A percentile compares a stretch with the other conserved stretches of the same genome.
These are phyloP conservation scores for Dipodascus geniculatus DNA, from an alignment of 805 yeast genomes.

Conservation along the genomic window DNA sequence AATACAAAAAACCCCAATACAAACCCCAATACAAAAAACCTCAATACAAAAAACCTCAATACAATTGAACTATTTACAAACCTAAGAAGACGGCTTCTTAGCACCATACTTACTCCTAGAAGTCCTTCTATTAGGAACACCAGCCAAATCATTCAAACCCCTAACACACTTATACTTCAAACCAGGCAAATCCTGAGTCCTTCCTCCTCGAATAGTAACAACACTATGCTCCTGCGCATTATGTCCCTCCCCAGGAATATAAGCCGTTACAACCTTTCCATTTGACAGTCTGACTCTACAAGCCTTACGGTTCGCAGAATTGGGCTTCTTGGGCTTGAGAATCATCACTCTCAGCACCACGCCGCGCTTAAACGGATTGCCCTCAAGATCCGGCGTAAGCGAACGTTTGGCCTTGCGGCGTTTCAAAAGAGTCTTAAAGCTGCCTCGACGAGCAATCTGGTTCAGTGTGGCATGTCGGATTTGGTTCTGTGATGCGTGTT, in stretches of 20 bases:
- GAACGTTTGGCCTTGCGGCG: slow-evolving; percentile 28
- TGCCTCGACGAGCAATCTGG: slow-evolving; percentile 25
- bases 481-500: neutral
- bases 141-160: slow-evolving; percentile 87
- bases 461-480: slow-evolving; percentile 19
- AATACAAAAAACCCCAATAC: neutral
- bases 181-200: slow-evolving; percentile 97
- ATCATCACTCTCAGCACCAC: slow-evolving; percentile 91
- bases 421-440: slow-evolving; percentile 22
- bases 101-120: slow-evolving; percentile 92
- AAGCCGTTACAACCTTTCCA: slow-evolving; percentile 81
- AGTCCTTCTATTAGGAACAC: slow-evolving; percentile 85
- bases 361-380: slow-evolving; percentile 83
- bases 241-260: slow-evolving; percentile 98
- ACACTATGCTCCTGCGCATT: slow-evolving; percentile 96
- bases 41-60: neutral
- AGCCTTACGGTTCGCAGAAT: slow-evolving; percentile 95
- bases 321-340: slow-evolving; percentile 94
- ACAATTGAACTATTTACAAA: neutral
- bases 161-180: slow-evolving; percentile 88
- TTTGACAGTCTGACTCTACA: slow-evolving; percentile 88
- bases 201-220: slow-evolving; percentile 94
- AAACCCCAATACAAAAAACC: neutral
- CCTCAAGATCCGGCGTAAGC: slow-evolving; percentile 71
- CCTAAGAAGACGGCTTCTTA: slow-evolving; percentile 35